Conservation (phyloP, 2,329 filamentous ascomycete species). For the Cladosporium sp. region DNA sequence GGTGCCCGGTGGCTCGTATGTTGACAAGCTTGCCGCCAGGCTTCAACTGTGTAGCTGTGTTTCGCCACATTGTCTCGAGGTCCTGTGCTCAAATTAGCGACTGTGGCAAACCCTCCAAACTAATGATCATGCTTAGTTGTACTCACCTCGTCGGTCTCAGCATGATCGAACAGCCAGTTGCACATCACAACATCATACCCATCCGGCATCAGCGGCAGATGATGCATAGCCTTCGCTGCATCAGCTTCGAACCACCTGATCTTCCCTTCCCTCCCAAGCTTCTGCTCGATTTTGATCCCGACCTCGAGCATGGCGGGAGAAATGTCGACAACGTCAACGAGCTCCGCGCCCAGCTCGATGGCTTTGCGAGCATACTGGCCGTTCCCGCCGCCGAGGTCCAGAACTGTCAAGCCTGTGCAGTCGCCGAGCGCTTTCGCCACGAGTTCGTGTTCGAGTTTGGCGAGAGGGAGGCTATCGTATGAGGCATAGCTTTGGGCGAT, state of each 20-base stretch:
- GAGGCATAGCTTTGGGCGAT: slow-evolving; percentile 22
- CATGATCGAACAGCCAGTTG: slow-evolving; percentile 26
- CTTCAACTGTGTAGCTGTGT: slow-evolving; percentile 24
- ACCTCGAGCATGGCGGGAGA: slow-evolving; percentile 23
- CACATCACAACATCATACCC: slow-evolving; percentile 28
- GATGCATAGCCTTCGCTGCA: slow-evolving; percentile 20
- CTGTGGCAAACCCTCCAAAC: too few relatives aligned
- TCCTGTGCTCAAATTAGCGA: not conserved
- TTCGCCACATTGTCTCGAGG: slow-evolving; percentile 23
- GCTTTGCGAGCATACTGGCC: slow-evolving; percentile 25
- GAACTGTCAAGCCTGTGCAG: slow-evolving; percentile 22
- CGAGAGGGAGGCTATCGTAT: slow-evolving; percentile 20
- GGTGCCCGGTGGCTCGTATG: slow-evolving; percentile 18
- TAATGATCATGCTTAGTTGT: too few relatives aligned
- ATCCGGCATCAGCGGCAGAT: slow-evolving; percentile 20
- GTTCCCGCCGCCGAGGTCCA: slow-evolving; percentile 26
- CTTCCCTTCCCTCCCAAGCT: slow-evolving; percentile 15
- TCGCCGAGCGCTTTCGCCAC: slow-evolving; percentile 23
- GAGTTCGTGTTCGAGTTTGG: slow-evolving; percentile 23
- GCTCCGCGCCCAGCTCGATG: slow-evolving; percentile 23
- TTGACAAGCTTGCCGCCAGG: slow-evolving; percentile 25
- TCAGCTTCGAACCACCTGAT: slow-evolving; percentile 26
- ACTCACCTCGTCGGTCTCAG: slow-evolving; percentile 22
- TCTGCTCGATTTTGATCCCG: slow-evolving; percentile 22
- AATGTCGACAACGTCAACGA: slow-evolving; percentile 25